Conservation (phyloP, 768 basidiomycete genomes). For the Boletus sp. region DNA sequence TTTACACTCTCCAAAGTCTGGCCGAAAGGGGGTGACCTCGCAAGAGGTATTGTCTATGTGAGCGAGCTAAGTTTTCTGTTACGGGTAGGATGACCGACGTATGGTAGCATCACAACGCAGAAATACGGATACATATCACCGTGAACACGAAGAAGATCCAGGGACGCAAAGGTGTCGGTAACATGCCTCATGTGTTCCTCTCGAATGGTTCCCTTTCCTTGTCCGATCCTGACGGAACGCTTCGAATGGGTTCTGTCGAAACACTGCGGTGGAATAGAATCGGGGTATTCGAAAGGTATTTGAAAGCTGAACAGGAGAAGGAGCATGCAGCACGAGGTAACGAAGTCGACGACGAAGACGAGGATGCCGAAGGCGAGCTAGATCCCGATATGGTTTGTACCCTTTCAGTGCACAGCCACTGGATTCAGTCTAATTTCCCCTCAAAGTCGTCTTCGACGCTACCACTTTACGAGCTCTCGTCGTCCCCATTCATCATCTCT, state of each 20-base stretch:
- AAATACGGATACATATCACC: slow-evolving; percentile 59
- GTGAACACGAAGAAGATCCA: slow-evolving; percentile 53
- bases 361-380: slow-evolving; percentile 25
- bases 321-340: slow-evolving; percentile 20
- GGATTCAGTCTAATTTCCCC: background rate
- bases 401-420: background rate
- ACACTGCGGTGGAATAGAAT: slow-evolving; percentile 32
- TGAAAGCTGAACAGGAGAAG: slow-evolving; percentile 28
- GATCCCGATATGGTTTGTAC: slow-evolving; percentile 29
- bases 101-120: slow-evolving; percentile 50
- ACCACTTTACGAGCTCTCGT: slow-evolving; percentile 26
- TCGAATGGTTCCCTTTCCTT: slow-evolving; percentile 44
- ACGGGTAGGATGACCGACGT: background rate
- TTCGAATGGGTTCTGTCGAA: slow-evolving; percentile 24
- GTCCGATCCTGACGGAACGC: slow-evolving; percentile 20
- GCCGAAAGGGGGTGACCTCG: slow-evolving; percentile 42
- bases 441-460: slow-evolving; percentile 28
- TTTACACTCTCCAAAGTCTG: slow-evolving; percentile 58
- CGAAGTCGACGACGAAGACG: slow-evolving; percentile 20
- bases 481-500: slow-evolving; percentile 24
- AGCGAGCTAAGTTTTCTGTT: slow-evolving; percentile 23
- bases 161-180: slow-evolving; percentile 55
- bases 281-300: slow-evolving; percentile 26
- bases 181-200: slow-evolving; percentile 59
- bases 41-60: slow-evolving; percentile 62